Conservation (phyloP, 768 basidiomycete genomes). For the Tubosaeta brunneosetosa region DNA sequence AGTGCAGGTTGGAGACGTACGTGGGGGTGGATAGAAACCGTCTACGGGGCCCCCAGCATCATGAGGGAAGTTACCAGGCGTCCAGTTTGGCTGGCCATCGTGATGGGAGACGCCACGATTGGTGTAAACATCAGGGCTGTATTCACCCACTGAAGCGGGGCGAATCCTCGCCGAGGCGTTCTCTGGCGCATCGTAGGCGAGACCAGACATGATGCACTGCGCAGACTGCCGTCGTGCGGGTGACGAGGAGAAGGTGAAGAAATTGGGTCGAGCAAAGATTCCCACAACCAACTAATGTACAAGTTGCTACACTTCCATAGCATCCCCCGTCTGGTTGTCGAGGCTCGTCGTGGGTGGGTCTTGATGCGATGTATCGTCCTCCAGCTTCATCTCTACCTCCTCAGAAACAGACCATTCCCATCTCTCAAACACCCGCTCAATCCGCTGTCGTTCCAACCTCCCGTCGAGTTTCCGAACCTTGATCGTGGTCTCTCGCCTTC, state of each 20-base stretch:
- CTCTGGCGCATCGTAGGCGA: conserved; percentile 28
- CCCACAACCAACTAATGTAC: not conserved
- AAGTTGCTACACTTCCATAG: not conserved
- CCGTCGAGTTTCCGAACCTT: conserved; percentile 53
- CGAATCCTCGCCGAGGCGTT: conserved; percentile 5
- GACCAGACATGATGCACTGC: conserved; percentile 24
- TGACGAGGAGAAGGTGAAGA: not conserved
- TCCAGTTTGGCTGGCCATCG: conserved; percentile 6
- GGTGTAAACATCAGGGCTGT: conserved; percentile 1
- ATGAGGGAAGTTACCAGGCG: conserved; percentile 1
- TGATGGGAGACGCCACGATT: not conserved
- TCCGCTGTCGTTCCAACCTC: conserved; percentile 65
- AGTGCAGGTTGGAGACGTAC: conserved; percentile 15
- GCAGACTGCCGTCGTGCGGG: not conserved
- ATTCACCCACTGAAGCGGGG: conserved; percentile 4
- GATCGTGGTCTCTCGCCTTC: conserved; percentile 45
- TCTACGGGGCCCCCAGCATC: conserved; percentile 6
- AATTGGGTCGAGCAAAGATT: not conserved
- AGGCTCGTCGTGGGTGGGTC: conserved; percentile 12
- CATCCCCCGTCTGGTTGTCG: not conserved
- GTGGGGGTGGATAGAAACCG: conserved; percentile 17
- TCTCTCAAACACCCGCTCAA: conserved; percentile 63
- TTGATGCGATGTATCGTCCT: conserved; percentile 9
- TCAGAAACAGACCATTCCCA: conserved; percentile 50
- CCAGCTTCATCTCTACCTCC: conserved; percentile 27